Base-by-base conservation (phyloP, 495 filamentous ascomycete species). In the Usnea hakonensis region DNA sequence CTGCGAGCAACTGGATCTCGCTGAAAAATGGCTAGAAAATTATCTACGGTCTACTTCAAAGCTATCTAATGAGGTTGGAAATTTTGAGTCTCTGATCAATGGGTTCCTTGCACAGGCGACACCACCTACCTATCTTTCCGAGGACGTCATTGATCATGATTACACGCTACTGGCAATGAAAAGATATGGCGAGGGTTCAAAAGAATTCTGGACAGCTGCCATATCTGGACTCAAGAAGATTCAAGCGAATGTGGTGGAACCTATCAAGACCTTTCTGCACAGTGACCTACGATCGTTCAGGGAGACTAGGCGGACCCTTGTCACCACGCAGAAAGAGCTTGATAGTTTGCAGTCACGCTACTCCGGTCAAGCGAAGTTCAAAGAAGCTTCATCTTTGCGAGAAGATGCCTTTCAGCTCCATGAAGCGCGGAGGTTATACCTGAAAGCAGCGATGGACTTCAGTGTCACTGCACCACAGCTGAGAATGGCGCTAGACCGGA, bases 381-480 rank as follows among this genome's bases (percentile, higher is more conserved):
- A 97, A 74, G 94, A 98, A 71, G 83, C 91, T 9, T 95, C 90
- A 16, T 81, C 90, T 1, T 77, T 98, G 57, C 79, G 95, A 54
- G 94, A 98, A 72, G 94, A 98, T 74, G 93, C 95, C 0, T 98
- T 97, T 69, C 87, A 94, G 72, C 85, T 98, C 40, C 94, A 96
- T 65, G 95, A 97, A 79, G 89, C 91, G 19, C 85, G 93, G 55
- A 93, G 91, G 73, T 84, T 85, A 21, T 98, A 97, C 69, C 79
- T 97, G 28, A 93, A 89, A 74, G 88, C 91, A 0, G 91, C 90
- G 10, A 84, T 97, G 83, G 94, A 98, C 72, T 97, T 91, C 66
- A 94, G 90, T 65, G 83, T 95, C 46, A 80, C 87, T 55, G 90
- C 89, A 21, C 91, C 95, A 9, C 87, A 94, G 70, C 71, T 96